Base-by-base conservation (phyloP, 2,329 filamentous ascomycete species). In the Fusarium chuoi region DNA sequence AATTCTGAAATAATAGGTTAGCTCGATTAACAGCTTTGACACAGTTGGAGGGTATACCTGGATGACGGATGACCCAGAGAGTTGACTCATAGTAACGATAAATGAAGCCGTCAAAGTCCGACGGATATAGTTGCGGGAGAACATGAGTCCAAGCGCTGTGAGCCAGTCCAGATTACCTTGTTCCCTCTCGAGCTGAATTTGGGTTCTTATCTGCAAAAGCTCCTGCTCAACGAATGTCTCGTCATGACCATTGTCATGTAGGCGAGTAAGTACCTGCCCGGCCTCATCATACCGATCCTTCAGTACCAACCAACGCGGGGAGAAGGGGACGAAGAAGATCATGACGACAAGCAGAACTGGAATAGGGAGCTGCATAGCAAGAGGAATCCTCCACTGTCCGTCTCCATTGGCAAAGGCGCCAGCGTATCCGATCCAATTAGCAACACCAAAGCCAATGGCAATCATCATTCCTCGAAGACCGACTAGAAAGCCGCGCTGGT, bases 361-460 rank as follows among this genome's bases (percentile, higher is more conserved):
- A 3, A 74, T 64, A 0, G 81, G 78, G 5, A 77, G 74, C 63
- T 84, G 81, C 35, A 79, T 78, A 12, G 79, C 81, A 7, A 83
- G 75, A 12, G 80, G 80, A 15, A 83, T 77, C 1, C 81, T 75
- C 82, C 82, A 84, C 54, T 81, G 79, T 1, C 70, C 46, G 48
- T 81, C 72, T 1, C 79, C 79, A 14, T 65, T 26, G 2, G 78
- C 78, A 59, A 79, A 83, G 0, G 78, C 77, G 14, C 83, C 79
- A 6, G 78, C 72, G 35, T 70, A 75, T n/a, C 77, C 76, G 22
- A 78, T 56, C 65, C 71, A 75, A 51, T 78, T 74, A 1, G 75
- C 69, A 0, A 75, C 26, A 17, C 58, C 54, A n/a, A 75, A 75
- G 36, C 73, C 67, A 26, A 66, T 62, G 17, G 70, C 62, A 24